A percentile compares a stretch with the other conserved stretches of the same genome.
Conservation (phyloP, 1,139 yeast genomes). For the Lodderomyces parapsilosis region DNA sequence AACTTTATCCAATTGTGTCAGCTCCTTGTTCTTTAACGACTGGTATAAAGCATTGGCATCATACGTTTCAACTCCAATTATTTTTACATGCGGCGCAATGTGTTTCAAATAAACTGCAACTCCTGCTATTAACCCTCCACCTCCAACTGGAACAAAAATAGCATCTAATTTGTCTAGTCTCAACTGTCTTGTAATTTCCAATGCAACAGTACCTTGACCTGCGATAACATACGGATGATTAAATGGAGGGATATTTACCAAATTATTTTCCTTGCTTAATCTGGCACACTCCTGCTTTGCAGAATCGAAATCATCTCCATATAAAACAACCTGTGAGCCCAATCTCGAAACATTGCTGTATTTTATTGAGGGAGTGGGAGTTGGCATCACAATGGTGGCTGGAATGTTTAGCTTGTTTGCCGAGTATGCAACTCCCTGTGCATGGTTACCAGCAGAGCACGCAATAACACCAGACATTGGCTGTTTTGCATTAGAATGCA, state of each 20-base stretch:
- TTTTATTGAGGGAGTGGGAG: constrained; percentile 93
- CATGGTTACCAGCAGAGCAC: constrained; percentile 98
- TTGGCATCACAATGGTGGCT: constrained; percentile 97
- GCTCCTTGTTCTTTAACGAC: constrained; percentile 58
- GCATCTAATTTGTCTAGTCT: constrained; percentile 78
- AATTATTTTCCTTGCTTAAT: constrained; percentile 63
- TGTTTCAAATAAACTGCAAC: constrained; percentile 86
- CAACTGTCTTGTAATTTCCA: constrained; percentile 87
- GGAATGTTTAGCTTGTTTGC: constrained; percentile 83
- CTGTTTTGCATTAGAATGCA: constrained; percentile 50
- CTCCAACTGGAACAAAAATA: constrained; percentile 91
- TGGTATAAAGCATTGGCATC: constrained; percentile 91
- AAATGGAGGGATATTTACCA: constrained; percentile 92
- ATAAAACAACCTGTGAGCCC: constrained; percentile 90
- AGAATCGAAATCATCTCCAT: constrained; percentile 91
- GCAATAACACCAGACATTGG: constrained; percentile 91
- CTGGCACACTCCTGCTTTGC: constrained; percentile 88
- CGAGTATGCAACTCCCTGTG: constrained; percentile 96
- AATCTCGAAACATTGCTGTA: constrained; percentile 85
- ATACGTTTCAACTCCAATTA: constrained; percentile 92
- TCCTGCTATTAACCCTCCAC: constrained; percentile 96
- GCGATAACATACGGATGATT: constrained; percentile 98
- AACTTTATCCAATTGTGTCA: constrained; percentile 61
- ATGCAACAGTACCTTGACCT: constrained; percentile 98
- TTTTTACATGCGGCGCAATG: constrained; percentile 94